Percentiles rank a stretch among this genome's conserved stretches.
Conservation (phyloP, 2,329 filamentous ascomycete species). For the Nothophaeocryptopus gaeumannii region DNA sequence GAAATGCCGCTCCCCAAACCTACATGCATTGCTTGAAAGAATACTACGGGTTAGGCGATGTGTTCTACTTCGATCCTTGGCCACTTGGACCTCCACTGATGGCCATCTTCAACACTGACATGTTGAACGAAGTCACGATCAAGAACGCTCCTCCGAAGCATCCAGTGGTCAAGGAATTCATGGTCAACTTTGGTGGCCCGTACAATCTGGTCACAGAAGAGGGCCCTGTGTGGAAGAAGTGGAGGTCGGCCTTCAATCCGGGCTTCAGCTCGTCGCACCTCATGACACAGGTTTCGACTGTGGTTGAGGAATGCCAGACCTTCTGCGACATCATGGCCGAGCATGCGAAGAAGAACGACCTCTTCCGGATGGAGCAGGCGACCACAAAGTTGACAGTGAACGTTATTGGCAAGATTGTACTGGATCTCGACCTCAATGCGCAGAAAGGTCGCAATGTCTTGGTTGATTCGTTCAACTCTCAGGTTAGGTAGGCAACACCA, state of each 20-base stretch:
- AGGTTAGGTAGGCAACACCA: slow-evolving; percentile 18
- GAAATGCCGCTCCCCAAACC: slow-evolving; percentile 37
- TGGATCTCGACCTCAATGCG: slow-evolving; percentile 40
- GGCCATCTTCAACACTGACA: slow-evolving; percentile 39
- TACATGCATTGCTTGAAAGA: slow-evolving; percentile 36
- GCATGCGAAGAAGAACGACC: slow-evolving; percentile 35
- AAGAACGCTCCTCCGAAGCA: slow-evolving; percentile 37
- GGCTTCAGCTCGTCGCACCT: slow-evolving; percentile 40
- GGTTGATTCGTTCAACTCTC: slow-evolving; percentile 37
- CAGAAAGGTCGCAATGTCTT: slow-evolving; percentile 37
- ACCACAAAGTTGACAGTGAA: slow-evolving; percentile 43
- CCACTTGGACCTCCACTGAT: slow-evolving; percentile 37
- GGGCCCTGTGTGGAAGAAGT: slow-evolving; percentile 43
- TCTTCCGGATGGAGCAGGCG: slow-evolving; percentile 42
- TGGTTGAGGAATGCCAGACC: slow-evolving; percentile 36
- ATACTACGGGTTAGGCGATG: slow-evolving; percentile 37
- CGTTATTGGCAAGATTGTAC: slow-evolving; percentile 42
- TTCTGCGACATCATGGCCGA: slow-evolving; percentile 37
- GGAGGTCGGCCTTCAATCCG: slow-evolving; percentile 45
- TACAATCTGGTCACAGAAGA: slow-evolving; percentile 38
- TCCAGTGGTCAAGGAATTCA: slow-evolving; percentile 28
- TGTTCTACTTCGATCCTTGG: slow-evolving; percentile 49
- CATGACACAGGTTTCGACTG: slow-evolving; percentile 39
- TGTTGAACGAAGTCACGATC: slow-evolving; percentile 39
- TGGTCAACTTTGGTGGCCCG: slow-evolving; percentile 38